These are phyloP conservation scores for Linnemannia schmuckeri DNA, from an alignment of 192 early-diverging fungal genomes.

Conservation along the genomic window DNA sequence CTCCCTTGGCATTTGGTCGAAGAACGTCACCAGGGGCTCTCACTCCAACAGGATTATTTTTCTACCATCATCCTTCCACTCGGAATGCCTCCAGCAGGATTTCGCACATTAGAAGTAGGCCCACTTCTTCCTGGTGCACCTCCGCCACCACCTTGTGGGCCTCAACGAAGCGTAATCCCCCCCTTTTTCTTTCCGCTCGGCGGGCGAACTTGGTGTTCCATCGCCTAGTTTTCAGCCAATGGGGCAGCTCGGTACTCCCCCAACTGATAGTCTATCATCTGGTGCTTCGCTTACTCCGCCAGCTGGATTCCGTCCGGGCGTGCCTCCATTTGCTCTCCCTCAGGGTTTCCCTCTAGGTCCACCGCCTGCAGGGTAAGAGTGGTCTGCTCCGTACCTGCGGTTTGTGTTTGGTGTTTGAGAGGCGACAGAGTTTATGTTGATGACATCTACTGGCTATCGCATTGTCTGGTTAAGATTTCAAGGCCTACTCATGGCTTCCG, in stretches of 20 bases:
- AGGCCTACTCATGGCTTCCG: conserved; percentile 43
- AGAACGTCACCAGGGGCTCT: conserved; percentile 66
- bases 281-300: conserved; percentile 52
- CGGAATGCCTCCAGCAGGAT: conserved; percentile 67
- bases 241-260: conserved; percentile 64
- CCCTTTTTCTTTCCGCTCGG: conserved; percentile 64
- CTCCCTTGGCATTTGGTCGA: conserved; percentile 79
- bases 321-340: conserved; percentile 59
- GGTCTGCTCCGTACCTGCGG: background rate
- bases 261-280: conserved; percentile 74
- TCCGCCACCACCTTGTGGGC: conserved; percentile 38
- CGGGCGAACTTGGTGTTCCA: conserved; percentile 60
- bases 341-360: conserved; percentile 60
- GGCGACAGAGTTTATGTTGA: background rate
- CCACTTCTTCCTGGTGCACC: conserved; percentile 38
- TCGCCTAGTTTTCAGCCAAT: conserved; percentile 66
- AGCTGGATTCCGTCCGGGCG: conserved; percentile 53
- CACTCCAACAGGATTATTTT: conserved; percentile 57
- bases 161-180: conserved; percentile 64
- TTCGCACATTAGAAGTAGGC: conserved; percentile 57
- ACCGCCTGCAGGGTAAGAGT: conserved; percentile 54
- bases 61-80: too few relatives aligned
- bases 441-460: background rate
- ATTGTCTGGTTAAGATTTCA: conserved; percentile 26
- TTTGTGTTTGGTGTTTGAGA: background rate